A percentile compares a stretch with the other conserved stretches of the same genome.
phyloP scores from a whole-genome alignment of 2,329 filamentous ascomycete genomes.

The Talaromyces islandicus region DNA sequence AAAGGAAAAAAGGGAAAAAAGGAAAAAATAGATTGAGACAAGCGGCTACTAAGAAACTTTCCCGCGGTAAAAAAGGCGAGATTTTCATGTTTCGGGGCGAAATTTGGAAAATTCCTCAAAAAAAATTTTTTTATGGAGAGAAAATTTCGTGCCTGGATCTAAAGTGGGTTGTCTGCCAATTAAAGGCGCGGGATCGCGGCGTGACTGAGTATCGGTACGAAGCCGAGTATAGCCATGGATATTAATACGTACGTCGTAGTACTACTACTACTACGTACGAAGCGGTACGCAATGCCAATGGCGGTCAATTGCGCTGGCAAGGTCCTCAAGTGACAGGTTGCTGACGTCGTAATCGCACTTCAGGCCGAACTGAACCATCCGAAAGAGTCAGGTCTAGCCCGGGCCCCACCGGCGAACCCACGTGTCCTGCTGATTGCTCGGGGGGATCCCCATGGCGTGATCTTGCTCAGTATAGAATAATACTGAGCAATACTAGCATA shows the following conservation, averaged over 20 bases:
- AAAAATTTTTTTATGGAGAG: not conserved
- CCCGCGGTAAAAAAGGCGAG: not conserved
- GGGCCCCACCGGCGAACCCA: not conserved
- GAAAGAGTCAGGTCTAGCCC: slow-evolving; percentile 7
- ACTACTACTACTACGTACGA: no score
- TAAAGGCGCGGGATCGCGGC: not conserved
- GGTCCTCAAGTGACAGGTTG: no score
- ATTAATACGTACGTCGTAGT: not conserved
- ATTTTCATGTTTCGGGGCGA: not conserved
- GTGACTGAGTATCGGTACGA: not conserved
- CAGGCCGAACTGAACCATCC: not conserved
- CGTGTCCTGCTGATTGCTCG: not conserved
- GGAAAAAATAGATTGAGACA: no score
- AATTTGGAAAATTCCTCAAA: not conserved
- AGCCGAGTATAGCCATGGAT: not conserved
- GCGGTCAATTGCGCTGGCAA: not conserved
- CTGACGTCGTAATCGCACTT: no score
- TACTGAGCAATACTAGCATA: no score
- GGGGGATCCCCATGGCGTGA: not conserved
- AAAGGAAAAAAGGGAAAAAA: no score
- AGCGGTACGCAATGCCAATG: not conserved
- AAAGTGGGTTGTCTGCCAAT: not conserved
- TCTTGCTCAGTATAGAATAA: not conserved
- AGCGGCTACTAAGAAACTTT: not conserved
- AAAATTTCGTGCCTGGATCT: not conserved